Conservation (phyloP, 768 basidiomycete species). For the Leucosporidium creatinivorum region DNA sequence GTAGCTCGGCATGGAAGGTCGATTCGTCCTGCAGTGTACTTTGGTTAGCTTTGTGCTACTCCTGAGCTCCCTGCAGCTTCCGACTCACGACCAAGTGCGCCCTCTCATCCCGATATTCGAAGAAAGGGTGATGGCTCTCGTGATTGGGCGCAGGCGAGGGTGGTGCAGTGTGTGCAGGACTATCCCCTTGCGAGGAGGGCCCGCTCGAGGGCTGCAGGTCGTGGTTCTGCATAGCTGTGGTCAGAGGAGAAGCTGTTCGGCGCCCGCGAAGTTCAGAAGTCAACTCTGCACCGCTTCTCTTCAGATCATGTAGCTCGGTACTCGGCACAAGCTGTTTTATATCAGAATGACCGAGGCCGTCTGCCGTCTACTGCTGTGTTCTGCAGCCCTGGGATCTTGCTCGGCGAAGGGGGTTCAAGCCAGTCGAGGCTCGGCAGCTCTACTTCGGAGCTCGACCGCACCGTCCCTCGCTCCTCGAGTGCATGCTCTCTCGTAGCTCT, state of each 20-base stretch:
- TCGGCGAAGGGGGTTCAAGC: too few relatives aligned
- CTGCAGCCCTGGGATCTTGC: too few relatives aligned
- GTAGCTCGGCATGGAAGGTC: constrained; percentile 26
- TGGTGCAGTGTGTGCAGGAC: background rate
- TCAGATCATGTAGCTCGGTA: background rate
- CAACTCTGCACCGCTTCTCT: too few relatives aligned
- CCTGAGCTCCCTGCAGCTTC: background rate
- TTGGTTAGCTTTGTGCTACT: background rate
- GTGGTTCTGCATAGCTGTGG: background rate
- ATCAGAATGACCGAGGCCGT: too few relatives aligned
- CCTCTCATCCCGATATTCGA: constrained; percentile 17
- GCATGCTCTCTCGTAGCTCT: too few relatives aligned
- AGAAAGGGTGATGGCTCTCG: constrained; percentile 5
- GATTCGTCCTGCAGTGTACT: constrained; percentile 4
- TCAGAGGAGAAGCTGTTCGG: background rate
- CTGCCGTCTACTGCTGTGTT: too few relatives aligned
- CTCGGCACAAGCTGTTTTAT: too few relatives aligned
- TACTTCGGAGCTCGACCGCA: background rate
- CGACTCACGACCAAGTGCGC: constrained; percentile 18
- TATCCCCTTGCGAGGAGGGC: background rate
- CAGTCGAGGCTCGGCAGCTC: too few relatives aligned
- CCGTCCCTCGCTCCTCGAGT: too few relatives aligned
- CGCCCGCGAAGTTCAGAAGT: background rate
- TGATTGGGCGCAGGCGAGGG: constrained; percentile 2
- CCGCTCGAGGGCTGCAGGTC: background rate